A percentile compares a stretch with the other conserved stretches of the same genome.
phyloP scores from a whole-genome alignment of 2,329 filamentous ascomycete species.

The Paracoccidioides brasiliensis region DNA sequence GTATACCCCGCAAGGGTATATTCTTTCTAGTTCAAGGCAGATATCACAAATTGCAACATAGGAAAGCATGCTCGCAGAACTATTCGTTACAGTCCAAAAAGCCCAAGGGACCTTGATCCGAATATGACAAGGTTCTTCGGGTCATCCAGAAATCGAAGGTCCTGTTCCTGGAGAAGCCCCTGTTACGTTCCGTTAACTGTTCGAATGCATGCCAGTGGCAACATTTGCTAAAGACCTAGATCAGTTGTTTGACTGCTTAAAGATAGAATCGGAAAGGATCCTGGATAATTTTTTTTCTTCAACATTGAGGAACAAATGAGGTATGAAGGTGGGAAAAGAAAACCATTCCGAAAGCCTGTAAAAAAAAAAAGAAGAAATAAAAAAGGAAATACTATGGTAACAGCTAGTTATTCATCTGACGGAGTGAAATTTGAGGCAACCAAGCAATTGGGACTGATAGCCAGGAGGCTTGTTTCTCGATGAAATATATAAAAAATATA shows the following conservation, averaged over 20 bases:
- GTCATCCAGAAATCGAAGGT: background rate
- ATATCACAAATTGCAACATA: too few relatives aligned
- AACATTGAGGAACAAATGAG: background rate
- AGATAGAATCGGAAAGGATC: background rate
- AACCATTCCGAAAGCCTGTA: too few relatives aligned
- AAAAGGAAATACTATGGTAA: background rate
- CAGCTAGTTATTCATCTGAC: background rate
- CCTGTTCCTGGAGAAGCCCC: too few relatives aligned
- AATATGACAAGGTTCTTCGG: background rate
- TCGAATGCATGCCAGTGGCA: background rate
- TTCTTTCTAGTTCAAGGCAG: background rate
- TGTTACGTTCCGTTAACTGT: background rate
- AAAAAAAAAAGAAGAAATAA: too few relatives aligned
- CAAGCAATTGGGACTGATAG: background rate
- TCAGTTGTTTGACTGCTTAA: background rate
- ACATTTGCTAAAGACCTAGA: background rate
- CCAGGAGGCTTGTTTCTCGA: background rate
- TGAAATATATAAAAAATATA: background rate
- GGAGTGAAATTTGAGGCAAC: background rate
- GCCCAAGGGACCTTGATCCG: background rate
- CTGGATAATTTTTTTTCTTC: background rate
- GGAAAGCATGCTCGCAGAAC: background rate
- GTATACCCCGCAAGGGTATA: background rate
- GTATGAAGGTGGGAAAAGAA: background rate
- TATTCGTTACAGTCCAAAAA: background rate